Percentiles rank a stretch among this genome's conserved stretches.
Conservation (phyloP, 179 eudicot species). For the Drosera spatulata region DNA sequence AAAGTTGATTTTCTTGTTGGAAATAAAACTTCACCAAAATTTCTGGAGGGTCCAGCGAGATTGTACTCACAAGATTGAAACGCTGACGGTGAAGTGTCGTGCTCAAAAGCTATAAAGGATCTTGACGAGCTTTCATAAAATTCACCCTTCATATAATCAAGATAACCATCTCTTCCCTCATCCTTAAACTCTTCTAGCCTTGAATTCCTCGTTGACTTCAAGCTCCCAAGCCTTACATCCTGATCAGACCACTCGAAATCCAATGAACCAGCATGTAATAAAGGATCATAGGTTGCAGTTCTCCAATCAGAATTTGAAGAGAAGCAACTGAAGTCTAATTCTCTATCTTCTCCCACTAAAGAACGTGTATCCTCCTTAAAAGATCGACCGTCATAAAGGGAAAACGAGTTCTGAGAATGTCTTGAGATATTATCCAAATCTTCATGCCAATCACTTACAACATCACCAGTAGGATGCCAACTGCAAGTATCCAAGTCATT, state of each 20-base stretch:
- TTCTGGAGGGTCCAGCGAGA: constrained; percentile 15
- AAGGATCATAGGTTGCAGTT: constrained; percentile 21
- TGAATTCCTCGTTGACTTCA: constrained; percentile 10
- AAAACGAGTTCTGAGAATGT: constrained; percentile 11
- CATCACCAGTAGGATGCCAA: constrained; percentile 11
- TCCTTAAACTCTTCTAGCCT: constrained; percentile 14
- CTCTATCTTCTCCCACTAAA: constrained; percentile 9
- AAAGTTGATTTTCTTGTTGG: constrained; percentile 18
- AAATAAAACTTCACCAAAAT: constrained; percentile 10
- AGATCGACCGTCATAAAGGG: constrained; percentile 8
- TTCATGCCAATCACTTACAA: constrained; percentile 13
- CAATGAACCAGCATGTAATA: constrained; percentile 11
- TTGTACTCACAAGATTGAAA: constrained; percentile 8
- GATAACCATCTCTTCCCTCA: constrained; percentile 19
- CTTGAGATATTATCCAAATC: constrained; percentile 13
- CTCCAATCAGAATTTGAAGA: constrained; percentile 17
- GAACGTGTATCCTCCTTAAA: constrained; percentile 12
- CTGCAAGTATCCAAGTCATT: constrained; percentile 15
- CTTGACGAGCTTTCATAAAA: constrained; percentile 5
- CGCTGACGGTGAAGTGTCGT: constrained; percentile 12
- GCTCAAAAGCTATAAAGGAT: constrained; percentile 5
- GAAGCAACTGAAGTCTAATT: constrained; percentile 15
- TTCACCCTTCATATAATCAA: constrained; percentile 9
- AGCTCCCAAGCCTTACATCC: constrained; percentile 15
- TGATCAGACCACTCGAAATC: constrained; percentile 16